Percentiles rank a stretch among this genome's conserved stretches.
phyloP scores from a whole-genome alignment of 371 early-diverging fungal genomes.

The Apophysomyces variabilis region DNA sequence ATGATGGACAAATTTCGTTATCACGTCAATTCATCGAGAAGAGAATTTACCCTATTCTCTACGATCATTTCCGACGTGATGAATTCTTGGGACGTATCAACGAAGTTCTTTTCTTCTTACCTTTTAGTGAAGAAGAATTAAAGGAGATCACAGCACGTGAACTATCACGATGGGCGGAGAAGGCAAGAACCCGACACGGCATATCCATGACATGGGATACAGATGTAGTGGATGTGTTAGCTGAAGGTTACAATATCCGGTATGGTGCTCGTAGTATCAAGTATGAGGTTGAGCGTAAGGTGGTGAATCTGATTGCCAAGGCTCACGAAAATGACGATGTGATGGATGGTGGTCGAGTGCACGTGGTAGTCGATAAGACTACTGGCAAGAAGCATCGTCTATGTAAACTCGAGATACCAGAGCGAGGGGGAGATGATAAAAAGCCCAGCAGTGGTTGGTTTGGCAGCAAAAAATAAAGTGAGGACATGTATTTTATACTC shows the following conservation, averaged over 20 bases:
- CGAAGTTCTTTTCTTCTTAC: conserved; percentile 63
- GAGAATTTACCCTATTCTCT: conserved; percentile 62
- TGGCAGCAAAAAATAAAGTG: conserved; percentile 31
- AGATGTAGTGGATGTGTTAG: conserved; percentile 54
- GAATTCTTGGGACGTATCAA: conserved; percentile 69
- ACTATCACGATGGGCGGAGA: conserved; percentile 56
- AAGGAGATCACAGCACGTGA: conserved; percentile 55
- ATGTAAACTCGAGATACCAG: conserved; percentile 45
- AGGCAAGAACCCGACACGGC: conserved; percentile 54
- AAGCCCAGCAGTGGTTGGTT: conserved; percentile 42
- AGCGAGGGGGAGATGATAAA: conserved; percentile 44
- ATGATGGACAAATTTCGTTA: conserved; percentile 44
- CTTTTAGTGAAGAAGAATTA: conserved; percentile 58
- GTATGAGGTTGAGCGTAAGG: conserved; percentile 61
- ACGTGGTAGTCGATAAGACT: conserved; percentile 44
- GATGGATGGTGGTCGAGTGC: conserved; percentile 51
- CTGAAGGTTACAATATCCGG: conserved; percentile 58
- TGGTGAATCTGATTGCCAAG: conserved; percentile 62
- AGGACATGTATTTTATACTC: no score
- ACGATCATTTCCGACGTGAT: conserved; percentile 61
- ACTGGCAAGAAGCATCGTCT: conserved; percentile 34
- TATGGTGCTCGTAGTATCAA: conserved; percentile 70
- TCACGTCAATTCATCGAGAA: conserved; percentile 59
- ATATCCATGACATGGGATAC: conserved; percentile 60
- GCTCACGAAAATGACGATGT: conserved; percentile 64